phyloP scores from a whole-genome alignment of 768 basidiomycete species.

The Krasilnikovozyma curviuscula region DNA sequence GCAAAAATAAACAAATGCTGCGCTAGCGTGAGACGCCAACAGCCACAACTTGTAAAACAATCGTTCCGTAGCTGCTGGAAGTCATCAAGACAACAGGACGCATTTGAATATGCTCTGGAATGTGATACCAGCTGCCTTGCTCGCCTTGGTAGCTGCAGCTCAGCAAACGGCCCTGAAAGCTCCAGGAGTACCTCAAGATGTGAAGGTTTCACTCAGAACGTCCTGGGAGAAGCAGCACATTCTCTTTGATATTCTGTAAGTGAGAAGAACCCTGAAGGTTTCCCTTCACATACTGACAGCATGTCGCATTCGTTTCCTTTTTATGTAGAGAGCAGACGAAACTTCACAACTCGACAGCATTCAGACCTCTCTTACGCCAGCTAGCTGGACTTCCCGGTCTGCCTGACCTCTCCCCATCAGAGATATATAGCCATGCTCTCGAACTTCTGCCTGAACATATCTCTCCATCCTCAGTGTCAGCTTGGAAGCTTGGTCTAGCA shows the following conservation, averaged over 20 bases:
- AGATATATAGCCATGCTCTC: conserved; percentile 19
- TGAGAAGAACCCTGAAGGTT: conserved; percentile 7
- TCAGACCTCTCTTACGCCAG: conserved; percentile 53
- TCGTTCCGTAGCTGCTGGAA: too few relatives aligned
- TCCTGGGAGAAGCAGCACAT: conserved; percentile 49
- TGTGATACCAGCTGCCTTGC: too few relatives aligned
- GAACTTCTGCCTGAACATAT: conserved; percentile 18
- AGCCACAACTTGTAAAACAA: too few relatives aligned
- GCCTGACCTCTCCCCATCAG: conserved; percentile 31
- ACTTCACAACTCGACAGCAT: conserved; percentile 47
- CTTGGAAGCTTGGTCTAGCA: conserved; percentile 44
- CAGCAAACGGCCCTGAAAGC: too few relatives aligned
- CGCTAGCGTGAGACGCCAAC: too few relatives aligned
- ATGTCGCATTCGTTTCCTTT: background rate
- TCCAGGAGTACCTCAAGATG: too few relatives aligned
- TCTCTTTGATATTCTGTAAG: conserved; percentile 47
- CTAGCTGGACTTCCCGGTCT: background rate
- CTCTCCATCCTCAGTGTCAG: conserved; percentile 32
- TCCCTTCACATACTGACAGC: background rate
- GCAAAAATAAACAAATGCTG: too few relatives aligned
- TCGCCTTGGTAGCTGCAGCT: too few relatives aligned
- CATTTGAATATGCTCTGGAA: too few relatives aligned
- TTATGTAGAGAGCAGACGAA: conserved; percentile 55
- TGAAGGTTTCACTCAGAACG: conserved; percentile 42
- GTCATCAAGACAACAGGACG: too few relatives aligned